These are phyloP conservation scores for Pestalotiopsis sp. DNA, from an alignment of 2,329 filamentous ascomycete genomes.

Conservation along the genomic window DNA sequence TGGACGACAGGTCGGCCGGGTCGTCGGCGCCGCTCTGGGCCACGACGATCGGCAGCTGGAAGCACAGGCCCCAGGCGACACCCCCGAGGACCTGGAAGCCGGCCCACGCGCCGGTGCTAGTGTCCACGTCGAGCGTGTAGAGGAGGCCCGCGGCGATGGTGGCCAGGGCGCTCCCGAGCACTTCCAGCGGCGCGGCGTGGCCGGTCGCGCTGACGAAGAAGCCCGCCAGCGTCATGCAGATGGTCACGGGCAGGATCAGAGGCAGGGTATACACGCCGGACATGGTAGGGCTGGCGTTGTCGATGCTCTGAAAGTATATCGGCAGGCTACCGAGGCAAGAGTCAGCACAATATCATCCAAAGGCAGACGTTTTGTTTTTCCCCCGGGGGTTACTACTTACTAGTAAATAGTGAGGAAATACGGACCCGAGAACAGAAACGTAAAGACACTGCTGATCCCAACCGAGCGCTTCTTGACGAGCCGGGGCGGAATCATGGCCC, in stretches of 20 bases:
- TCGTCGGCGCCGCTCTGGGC: background rate
- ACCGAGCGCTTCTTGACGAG: slow-evolving; percentile 43
- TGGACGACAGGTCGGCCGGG: background rate
- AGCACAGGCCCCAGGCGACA: background rate
- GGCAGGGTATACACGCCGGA: slow-evolving; percentile 45
- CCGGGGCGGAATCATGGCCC: slow-evolving; percentile 41
- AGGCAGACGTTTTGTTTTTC: too few species aligned
- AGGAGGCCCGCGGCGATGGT: slow-evolving; percentile 43
- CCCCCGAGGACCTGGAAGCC: slow-evolving; percentile 47
- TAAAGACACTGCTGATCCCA: slow-evolving; percentile 32
- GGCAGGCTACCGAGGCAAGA: slow-evolving; percentile 19
- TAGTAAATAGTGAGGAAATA: slow-evolving; percentile 26
- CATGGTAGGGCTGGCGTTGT: slow-evolving; percentile 23
- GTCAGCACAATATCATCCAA: slow-evolving; percentile 6
- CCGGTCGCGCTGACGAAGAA: slow-evolving; percentile 37
- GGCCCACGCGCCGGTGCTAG: slow-evolving; percentile 30
- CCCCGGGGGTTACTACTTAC: background rate
- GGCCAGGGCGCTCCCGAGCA: slow-evolving; percentile 37
- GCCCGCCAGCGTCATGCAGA: slow-evolving; percentile 41
- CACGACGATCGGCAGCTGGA: background rate
- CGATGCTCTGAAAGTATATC: background rate
- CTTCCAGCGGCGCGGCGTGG: slow-evolving; percentile 46
- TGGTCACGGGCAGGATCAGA: slow-evolving; percentile 40
- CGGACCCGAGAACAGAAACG: slow-evolving; percentile 33
- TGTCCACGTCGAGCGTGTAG: slow-evolving; percentile 39